These are phyloP conservation scores for Climacium dendroides DNA, from an alignment of 225 moss, liverwort and hornwort genomes.

Conservation along the genomic window DNA sequence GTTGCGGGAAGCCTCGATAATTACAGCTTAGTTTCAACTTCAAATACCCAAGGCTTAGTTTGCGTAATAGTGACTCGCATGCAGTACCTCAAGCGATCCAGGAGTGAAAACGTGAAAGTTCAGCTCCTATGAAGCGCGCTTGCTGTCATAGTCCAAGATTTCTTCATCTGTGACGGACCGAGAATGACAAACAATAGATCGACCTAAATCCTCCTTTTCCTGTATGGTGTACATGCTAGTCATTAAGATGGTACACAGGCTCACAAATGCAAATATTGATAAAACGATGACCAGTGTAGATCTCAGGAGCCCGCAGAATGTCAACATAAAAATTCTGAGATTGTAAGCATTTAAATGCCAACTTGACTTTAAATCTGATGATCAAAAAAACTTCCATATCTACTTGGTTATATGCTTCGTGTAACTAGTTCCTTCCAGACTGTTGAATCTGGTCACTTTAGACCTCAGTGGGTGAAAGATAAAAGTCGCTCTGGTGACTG, in stretches of 20 bases:
- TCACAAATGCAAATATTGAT: background rate
- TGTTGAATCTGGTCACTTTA: background rate
- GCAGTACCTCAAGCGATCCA: background rate
- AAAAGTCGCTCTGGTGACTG: background rate
- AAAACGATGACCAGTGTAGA: background rate
- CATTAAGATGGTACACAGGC: background rate
- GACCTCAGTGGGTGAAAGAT: background rate
- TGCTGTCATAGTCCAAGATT: conserved; percentile 81
- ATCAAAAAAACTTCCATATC: background rate
- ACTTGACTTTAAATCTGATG: background rate
- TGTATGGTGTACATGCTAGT: background rate
- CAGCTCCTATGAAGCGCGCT: conserved; percentile 17
- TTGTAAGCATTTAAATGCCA: background rate
- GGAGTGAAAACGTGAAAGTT: background rate
- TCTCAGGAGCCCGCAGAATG: background rate
- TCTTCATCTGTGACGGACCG: conserved; percentile 82
- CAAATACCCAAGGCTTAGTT: background rate
- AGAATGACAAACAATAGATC: conserved; percentile 84
- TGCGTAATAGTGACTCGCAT: background rate
- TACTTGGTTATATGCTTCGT: background rate
- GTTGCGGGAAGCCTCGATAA: background rate
- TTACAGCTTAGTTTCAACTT: background rate
- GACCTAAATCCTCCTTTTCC: conserved; percentile 98
- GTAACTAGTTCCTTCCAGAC: background rate
- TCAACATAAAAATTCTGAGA: background rate